Conservation (phyloP, 106 monocot genomes). For the Apostasia ramifera region DNA sequence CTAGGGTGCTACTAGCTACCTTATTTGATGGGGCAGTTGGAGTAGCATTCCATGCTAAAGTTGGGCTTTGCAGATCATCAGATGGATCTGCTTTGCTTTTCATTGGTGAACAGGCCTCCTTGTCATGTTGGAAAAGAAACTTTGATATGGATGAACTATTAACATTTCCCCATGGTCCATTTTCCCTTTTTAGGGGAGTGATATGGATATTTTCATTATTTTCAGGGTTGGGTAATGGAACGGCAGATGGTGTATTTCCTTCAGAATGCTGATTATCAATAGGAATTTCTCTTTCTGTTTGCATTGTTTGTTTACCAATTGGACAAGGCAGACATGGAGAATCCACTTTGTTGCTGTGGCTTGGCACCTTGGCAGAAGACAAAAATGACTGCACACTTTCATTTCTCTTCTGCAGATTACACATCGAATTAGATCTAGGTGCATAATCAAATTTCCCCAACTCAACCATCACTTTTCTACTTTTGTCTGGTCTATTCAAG, state of each 20-base stretch:
- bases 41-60: conserved; percentile 39
- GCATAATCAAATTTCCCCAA: conserved; percentile 15
- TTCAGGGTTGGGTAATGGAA: conserved; percentile 10
- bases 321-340: conserved; percentile 18
- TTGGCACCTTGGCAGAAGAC: conserved; percentile 11
- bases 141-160: conserved; percentile 18
- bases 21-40: conserved; percentile 21
- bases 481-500: conserved; percentile 19
- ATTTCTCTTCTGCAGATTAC: conserved; percentile 15
- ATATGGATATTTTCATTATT: conserved; percentile 10
- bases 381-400: conserved; percentile 7
- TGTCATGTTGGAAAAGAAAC: conserved; percentile 5
- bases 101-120: conserved; percentile 9
- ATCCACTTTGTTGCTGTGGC: conserved; percentile 8
- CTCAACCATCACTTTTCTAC: conserved; percentile 18
- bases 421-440: conserved; percentile 16
- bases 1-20: conserved; percentile 12
- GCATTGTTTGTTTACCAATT: conserved; percentile 6
- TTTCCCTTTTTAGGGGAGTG: conserved; percentile 13
- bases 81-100: conserved; percentile 4
- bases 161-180: conserved; percentile 9
- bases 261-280: conserved; percentile 15
- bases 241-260: conserved; percentile 10
- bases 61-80: conserved; percentile 59
- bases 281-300: conserved; percentile 7